These are phyloP conservation scores for Boletus coccyginus DNA, from an alignment of 768 basidiomycete genomes.

Conservation along the genomic window DNA sequence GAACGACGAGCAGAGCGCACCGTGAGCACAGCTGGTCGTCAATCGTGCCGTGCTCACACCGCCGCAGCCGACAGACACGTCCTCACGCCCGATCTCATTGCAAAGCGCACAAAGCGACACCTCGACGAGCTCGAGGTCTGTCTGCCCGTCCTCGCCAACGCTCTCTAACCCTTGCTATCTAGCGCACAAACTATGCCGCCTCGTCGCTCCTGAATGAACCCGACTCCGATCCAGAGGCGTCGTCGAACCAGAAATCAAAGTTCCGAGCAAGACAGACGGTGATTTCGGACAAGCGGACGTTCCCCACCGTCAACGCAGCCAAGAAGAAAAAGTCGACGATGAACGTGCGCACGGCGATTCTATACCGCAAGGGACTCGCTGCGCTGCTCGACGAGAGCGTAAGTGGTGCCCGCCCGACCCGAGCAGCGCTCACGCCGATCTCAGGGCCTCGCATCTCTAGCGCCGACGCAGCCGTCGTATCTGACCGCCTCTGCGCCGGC, in stretches of 20 bases:
- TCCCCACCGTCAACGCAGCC: constrained; percentile 24
- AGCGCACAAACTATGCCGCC: constrained; percentile 79
- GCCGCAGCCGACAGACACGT: constrained; percentile 45
- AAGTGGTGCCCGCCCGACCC: constrained; percentile 27
- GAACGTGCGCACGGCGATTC: constrained; percentile 73
- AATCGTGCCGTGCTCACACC: constrained; percentile 8
- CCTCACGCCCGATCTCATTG: constrained; percentile 63
- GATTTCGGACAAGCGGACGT: constrained; percentile 71
- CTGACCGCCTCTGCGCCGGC: constrained; percentile 63
- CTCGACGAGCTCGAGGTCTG: constrained; percentile 82
- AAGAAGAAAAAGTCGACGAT: constrained; percentile 79
- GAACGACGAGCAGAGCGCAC: constrained; percentile 20
- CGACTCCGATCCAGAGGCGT: constrained; percentile 27
- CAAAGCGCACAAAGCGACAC: constrained; percentile 72
- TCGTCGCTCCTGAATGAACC: constrained; percentile 32
- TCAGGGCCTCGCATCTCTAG: constrained; percentile 58
- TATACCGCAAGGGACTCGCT: constrained; percentile 79
- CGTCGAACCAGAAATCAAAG: constrained; percentile 38
- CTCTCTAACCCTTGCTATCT: constrained; percentile 4
- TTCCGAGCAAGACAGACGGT: constrained; percentile 69
- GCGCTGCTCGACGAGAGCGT: constrained; percentile 80
- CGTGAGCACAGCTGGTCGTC: constrained; percentile 31
- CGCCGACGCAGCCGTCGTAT: constrained; percentile 60
- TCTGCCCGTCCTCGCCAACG: background rate
- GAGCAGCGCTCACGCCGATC: background rate